Base-by-base conservation (phyloP, 345 rosid genomes). In the Aegle marmelos region DNA sequence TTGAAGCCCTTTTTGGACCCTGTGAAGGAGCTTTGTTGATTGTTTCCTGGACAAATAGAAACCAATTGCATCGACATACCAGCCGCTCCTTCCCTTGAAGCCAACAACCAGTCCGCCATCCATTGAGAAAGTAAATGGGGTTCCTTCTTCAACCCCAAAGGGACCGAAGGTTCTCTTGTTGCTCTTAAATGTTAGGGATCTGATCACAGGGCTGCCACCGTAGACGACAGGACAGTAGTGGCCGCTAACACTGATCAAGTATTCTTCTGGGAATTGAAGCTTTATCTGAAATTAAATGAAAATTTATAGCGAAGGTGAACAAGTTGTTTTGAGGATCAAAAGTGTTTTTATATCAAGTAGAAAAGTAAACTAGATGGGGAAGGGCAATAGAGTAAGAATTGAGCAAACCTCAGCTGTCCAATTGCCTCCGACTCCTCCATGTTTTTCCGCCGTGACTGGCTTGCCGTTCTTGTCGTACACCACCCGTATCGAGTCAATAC, bases 211-310 rank as follows among this genome's bases (percentile, higher is more conserved):
- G 72, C 83, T 83, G 48, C 92, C 93, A 0, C 95, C 84, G 9
- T 86, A 36, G 66, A 88, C 91, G 58, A 92, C 84, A 0, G 92
- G 88, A 67, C 86, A 83, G 79, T 82, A 89, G 79, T 91, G 79
- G 14, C 95, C 97, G 56, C 86, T 93, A 59, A 88, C 86, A 54
- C 89, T 82, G 54, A 82, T 77, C 81, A 91, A 76, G 68, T 72
- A 87, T 84, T 95, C 98, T 5, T 90, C 92, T 31, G 97, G 98
- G 65, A 75, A 93, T 60, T 90, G 90, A 65, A 95, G 85, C 86
- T 91, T 91, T 37, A 91, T 87, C 97, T 91, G 87, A 54, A 61
- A 62, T 11, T 28, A 34, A 65, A 24, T 50, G 1, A 65, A 75
- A 27, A 8, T 74, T 74, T 5, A 28, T 2, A 41, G 14, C 1